phyloP scores from a whole-genome alignment of 106 monocot genomes.

The Iris macrosiphon region DNA sequence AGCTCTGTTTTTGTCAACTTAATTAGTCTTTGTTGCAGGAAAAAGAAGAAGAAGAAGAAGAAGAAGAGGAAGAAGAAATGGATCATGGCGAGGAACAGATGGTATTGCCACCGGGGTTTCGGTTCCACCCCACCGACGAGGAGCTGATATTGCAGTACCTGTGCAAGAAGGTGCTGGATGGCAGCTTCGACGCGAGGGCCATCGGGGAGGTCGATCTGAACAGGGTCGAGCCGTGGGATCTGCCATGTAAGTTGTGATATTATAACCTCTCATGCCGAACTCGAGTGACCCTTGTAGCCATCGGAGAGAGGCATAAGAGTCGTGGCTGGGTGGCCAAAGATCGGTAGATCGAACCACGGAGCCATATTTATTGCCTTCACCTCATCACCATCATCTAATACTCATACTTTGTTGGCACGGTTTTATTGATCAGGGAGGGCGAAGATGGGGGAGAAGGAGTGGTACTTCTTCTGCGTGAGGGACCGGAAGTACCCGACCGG shows the following conservation, averaged over 20 bases:
- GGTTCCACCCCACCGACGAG: conserved; percentile 50
- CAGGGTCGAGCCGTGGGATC: conserved; percentile 56
- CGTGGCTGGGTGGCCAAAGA: too few relatives aligned
- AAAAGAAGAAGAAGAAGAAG: background rate
- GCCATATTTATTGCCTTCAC: background rate
- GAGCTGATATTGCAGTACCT: conserved; percentile 51
- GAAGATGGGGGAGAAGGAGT: conserved; percentile 81
- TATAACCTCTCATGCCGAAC: background rate
- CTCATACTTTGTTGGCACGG: background rate
- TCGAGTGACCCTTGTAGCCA: too few relatives aligned
- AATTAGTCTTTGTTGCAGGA: background rate
- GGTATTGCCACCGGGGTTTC: conserved; percentile 39
- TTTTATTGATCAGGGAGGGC: conserved; percentile 25
- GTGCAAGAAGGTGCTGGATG: conserved; percentile 28
- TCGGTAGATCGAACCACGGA: too few relatives aligned
- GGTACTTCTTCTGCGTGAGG: conserved; percentile 75
- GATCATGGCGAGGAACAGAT: background rate
- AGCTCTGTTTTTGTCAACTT: background rate
- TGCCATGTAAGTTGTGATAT: conserved; percentile 25
- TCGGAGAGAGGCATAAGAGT: too few relatives aligned
- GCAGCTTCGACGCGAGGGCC: conserved; percentile 20
- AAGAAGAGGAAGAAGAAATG: background rate
- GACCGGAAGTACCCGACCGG: conserved; percentile 79
- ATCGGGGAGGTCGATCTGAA: conserved; percentile 46
- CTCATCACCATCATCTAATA: background rate